These are phyloP conservation scores for Penicillium diatomitis DNA, from an alignment of 495 filamentous ascomycete genomes.

Conservation along the genomic window DNA sequence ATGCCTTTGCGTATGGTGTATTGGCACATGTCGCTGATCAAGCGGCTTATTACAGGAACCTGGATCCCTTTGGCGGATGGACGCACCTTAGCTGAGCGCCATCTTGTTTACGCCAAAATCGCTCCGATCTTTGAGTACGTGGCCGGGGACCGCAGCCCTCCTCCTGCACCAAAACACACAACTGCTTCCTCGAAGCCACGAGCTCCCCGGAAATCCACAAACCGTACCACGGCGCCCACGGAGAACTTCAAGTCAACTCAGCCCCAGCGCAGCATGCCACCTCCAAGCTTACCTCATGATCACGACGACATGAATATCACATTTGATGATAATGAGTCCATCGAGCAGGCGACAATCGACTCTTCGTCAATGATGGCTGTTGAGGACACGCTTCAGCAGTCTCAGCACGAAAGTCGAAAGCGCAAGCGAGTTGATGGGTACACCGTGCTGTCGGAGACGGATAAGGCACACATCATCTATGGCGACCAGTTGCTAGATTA, in stretches of 20 bases:
- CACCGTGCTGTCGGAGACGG: constrained; percentile 52
- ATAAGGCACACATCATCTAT: constrained; percentile 81
- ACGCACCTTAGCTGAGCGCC: constrained; percentile 70
- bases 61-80: constrained; percentile 90
- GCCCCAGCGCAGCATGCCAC: constrained; percentile 33
- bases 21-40: constrained; percentile 6
- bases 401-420: constrained; percentile 63
- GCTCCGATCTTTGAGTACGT: constrained; percentile 82
- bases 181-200: constrained; percentile 59
- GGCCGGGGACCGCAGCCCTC: constrained; percentile 76
- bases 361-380: constrained; percentile 77
- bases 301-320: constrained; percentile 46
- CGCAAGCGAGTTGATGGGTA: constrained; percentile 60
- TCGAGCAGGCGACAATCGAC: constrained; percentile 69
- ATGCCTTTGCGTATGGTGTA: background rate
- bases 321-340: constrained; percentile 72
- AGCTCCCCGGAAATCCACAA: constrained; percentile 44
- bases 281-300: constrained; percentile 43
- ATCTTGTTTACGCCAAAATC: constrained; percentile 73
- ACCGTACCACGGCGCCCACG: constrained; percentile 23
- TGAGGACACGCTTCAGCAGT: constrained; percentile 60
- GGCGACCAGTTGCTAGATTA: constrained; percentile 90
- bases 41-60: constrained; percentile 51
- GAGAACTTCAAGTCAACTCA: constrained; percentile 35
- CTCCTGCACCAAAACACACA: constrained; percentile 86